phyloP scores from a whole-genome alignment of 2,329 filamentous ascomycete species.

The Elsinoe arachidis region DNA sequence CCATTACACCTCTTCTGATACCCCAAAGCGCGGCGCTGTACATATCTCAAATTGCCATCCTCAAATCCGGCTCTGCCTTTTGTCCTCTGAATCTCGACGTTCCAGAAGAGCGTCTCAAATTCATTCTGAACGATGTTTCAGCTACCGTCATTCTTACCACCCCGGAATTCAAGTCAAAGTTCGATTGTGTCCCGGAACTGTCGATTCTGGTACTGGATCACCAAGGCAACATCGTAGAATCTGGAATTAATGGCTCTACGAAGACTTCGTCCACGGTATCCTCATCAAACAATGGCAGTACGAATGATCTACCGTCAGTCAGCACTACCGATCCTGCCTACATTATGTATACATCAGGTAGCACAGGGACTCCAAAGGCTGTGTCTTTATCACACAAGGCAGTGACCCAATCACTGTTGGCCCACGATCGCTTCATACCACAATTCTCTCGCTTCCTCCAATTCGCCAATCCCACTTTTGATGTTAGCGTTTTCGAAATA shows the following conservation, averaged over 20 bases:
- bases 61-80: constrained; percentile 77
- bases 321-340: constrained; percentile 56
- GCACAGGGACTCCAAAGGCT: constrained; percentile 81
- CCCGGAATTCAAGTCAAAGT: constrained; percentile 34
- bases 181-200: constrained; percentile 30
- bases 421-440: constrained; percentile 72
- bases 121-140: constrained; percentile 69
- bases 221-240: constrained; percentile 9
- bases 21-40: constrained; percentile 73
- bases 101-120: constrained; percentile 65
- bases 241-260: background rate
- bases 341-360: constrained; percentile 89
- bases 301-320: background rate
- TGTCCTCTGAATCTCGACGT: constrained; percentile 75
- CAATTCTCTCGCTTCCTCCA: constrained; percentile 72
- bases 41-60: constrained; percentile 63
- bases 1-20: constrained; percentile 65
- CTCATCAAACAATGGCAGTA: background rate
- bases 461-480: constrained; percentile 86
- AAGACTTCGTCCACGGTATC: background rate
- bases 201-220: constrained; percentile 37
- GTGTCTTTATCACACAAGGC: constrained; percentile 74
- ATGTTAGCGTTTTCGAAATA: constrained; percentile 90
- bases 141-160: constrained; percentile 62
- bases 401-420: constrained; percentile 71